Percentiles rank a stretch among this genome's conserved stretches.
These are phyloP conservation scores for Thalassiosira exigua DNA, from an alignment of 352 stramenopile genomes.

Conservation along the genomic window DNA sequence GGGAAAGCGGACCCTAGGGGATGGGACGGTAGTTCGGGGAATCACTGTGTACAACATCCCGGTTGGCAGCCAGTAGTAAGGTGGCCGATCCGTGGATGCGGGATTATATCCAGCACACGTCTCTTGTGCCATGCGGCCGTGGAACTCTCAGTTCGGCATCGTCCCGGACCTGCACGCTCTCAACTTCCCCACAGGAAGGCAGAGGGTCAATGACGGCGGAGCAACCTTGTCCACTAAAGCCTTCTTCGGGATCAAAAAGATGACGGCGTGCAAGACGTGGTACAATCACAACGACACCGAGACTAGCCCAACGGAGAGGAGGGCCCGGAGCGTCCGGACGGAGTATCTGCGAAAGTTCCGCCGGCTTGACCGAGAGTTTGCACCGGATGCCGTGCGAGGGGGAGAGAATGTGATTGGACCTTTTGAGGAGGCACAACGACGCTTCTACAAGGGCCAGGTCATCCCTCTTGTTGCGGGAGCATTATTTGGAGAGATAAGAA, in stretches of 20 bases:
- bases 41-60: too few species aligned
- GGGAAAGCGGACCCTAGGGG: too few species aligned
- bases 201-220: constrained; percentile 8
- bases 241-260: constrained; percentile 11
- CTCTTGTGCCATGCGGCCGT: background rate
- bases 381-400: background rate
- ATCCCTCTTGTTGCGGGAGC: background rate
- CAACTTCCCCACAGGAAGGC: constrained; percentile 7
- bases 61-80: too few species aligned
- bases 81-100: background rate
- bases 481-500: background rate
- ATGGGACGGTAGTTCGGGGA: too few species aligned
- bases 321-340: too few species aligned
- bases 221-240: background rate
- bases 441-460: constrained; percentile 12
- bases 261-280: background rate
- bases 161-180: constrained; percentile 6
- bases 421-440: constrained; percentile 7
- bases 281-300: constrained; percentile 13
- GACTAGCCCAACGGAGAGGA: background rate
- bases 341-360: constrained; percentile 17
- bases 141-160: background rate
- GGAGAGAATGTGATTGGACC: constrained; percentile 9
- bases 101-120: constrained; percentile 12
- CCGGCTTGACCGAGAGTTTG: constrained; percentile 27